Base-by-base conservation (phyloP, 179 eudicot genomes). In the Heliamphora pulchella region DNA sequence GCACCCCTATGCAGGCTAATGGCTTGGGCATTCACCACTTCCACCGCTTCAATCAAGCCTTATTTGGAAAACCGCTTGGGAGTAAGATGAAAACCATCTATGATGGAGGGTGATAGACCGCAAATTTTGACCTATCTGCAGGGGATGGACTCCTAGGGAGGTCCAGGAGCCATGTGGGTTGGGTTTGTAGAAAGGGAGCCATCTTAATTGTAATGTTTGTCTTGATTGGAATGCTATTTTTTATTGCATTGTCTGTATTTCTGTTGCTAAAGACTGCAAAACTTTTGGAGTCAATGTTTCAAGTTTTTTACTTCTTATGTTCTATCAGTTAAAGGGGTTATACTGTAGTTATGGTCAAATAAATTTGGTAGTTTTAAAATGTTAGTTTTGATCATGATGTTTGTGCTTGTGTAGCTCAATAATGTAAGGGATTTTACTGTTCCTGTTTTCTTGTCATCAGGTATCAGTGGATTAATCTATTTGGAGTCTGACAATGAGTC, bases 401-500 rank as follows among this genome's bases (percentile, higher is more conserved):
- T 15, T 41, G 20, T 9, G 57, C 63, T 70, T 53, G 5, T 71
- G 44, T 63, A 75, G 65, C 14, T 72, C 43, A 43, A 41, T 17
- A 10, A 22, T 67, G 80, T 68, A 50, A 15, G 69, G 62, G 73
- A n/a, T 58, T 71, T 51, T 22, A 66, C 17, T 68, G 69, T 22
- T 31, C 82, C 51, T 43, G 15, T 65, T 75, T 74, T 79, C 58
- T 50, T 63, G 17, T 78, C 43, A 50, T 65, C 86, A 90, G 97
- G 85, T 53, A 80, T 77, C 75, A 46, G 75, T 75, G 89, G 86
- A 75, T 82, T 86, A 81, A 88, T 94, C 83, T 81, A 82, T 69
- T 83, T 92, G 89, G 91, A 83, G 67, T 91, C 98, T 74, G 96
- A 94, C 78, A 82, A 84, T 66, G 93, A 90, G 48, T 82, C 79